phyloP scores from a whole-genome alignment of 805 yeast genomes.

The Saccharomycopsis javanensis region DNA sequence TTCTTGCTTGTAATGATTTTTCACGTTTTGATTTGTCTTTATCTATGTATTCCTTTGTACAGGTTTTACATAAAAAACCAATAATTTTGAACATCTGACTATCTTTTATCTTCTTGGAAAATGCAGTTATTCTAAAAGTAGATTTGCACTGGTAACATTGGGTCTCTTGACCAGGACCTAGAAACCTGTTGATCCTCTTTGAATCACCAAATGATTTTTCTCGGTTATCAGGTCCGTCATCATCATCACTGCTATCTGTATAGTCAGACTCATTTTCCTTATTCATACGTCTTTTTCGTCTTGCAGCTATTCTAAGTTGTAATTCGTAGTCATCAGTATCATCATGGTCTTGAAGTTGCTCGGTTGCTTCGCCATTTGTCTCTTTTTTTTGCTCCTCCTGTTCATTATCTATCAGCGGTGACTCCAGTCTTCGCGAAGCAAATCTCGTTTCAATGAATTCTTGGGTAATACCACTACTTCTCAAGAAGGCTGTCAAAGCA shows the following conservation, averaged over 20 bases:
- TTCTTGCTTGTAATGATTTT: slow-evolving; percentile 55
- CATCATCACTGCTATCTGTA: slow-evolving; percentile 28
- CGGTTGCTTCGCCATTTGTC: slow-evolving; percentile 12
- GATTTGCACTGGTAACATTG: slow-evolving; percentile 52
- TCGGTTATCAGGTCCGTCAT: slow-evolving; percentile 26
- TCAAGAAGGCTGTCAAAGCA: slow-evolving; percentile 79
- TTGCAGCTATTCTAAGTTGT: slow-evolving; percentile 31
- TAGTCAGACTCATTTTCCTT: slow-evolving; percentile 25
- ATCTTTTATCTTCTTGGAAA: slow-evolving; percentile 18
- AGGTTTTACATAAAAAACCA: slow-evolving; percentile 60
- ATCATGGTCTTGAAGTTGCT: slow-evolving; percentile 7
- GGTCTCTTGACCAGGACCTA: slow-evolving; percentile 44
- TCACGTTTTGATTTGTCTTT: slow-evolving; percentile 36
- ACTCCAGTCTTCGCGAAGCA: slow-evolving; percentile 28
- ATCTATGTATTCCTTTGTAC: slow-evolving; percentile 37
- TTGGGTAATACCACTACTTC: slow-evolving; percentile 84
- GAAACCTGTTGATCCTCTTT: slow-evolving; percentile 50
- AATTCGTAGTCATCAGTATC: slow-evolving; percentile 22
- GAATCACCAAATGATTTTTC: slow-evolving; percentile 29
- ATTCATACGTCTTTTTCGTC: slow-evolving; percentile 34
- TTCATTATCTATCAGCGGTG: slow-evolving; percentile 21
- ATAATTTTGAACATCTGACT: slow-evolving; percentile 35
- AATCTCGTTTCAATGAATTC: slow-evolving; percentile 51
- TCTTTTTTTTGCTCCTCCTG: slow-evolving; percentile 10
- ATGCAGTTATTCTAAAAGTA: slow-evolving; percentile 11